These are phyloP conservation scores for Rhododendron ferrugineum DNA, from an alignment of 148 eudicot genomes.

Conservation along the genomic window DNA sequence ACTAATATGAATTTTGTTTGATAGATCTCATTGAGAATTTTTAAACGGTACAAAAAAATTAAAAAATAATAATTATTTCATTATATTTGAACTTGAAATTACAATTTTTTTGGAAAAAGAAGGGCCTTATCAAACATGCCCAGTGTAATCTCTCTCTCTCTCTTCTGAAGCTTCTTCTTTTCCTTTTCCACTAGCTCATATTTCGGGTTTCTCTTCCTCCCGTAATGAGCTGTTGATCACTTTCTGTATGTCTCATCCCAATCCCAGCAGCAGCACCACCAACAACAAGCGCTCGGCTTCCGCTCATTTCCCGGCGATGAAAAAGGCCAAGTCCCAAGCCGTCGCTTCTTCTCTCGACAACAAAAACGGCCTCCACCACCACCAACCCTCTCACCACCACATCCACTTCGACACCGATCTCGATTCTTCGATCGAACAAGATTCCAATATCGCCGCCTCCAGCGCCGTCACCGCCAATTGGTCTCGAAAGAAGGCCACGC, in stretches of 20 bases:
- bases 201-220: not conserved
- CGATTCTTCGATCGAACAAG: constrained; percentile 33
- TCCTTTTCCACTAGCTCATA: not conserved
- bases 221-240: constrained; percentile 10
- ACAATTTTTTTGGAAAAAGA: no score
- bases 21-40: no score
- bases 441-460: constrained; percentile 13
- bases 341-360: constrained; percentile 29
- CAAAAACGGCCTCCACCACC: constrained; percentile 37
- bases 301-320: constrained; percentile 40
- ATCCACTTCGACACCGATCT: constrained; percentile 19
- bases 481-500: constrained; percentile 78
- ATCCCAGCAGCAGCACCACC: constrained; percentile 4
- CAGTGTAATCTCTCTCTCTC: not conserved
- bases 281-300: constrained; percentile 13
- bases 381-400: not conserved
- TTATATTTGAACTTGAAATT: no score
- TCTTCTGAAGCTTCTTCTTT: not conserved
- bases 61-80: no score
- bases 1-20: no score
- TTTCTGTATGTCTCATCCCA: constrained; percentile 35
- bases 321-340: constrained; percentile 59
- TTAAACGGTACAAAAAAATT: no score
- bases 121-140: no score
- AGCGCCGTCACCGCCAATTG: constrained; percentile 47